Evolutionary conservation across 2,329 filamentous ascomycete genomes (phyloP), one percentile per base, ranked within the genome.

Genomic region (Colletotrichum spinosum): DNA sequence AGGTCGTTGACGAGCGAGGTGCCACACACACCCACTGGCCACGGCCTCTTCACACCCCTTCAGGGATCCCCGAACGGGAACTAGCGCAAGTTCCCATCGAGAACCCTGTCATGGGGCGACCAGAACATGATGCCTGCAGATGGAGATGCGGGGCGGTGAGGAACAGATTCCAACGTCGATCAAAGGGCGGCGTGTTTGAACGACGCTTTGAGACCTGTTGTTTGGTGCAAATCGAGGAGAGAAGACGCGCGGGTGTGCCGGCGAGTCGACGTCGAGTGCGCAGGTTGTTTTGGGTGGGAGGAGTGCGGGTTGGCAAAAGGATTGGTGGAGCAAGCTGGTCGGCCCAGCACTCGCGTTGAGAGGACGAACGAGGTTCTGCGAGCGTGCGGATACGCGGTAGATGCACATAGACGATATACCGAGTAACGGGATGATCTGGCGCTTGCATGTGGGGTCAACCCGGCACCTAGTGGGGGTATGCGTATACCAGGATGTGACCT

Each of bases 81-180:
- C 64, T 67, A 67, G 64, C 64, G 64, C 64, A 65, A 59, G 60
- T 59, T 52, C 39, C 64, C 64, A 55, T 60, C 9, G 51, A 38
- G 51, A 65, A 67, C 64, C 59, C 60, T 63, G 59, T 55, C 59
- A 48, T 55, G 54, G 63, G 50, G 49, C 48, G 41, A 48, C 58
- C 52, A 54, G 49, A 65, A 51, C 52, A 42, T 59, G 60, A 67
- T 65, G 60, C 64, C 64, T 67, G 64, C 64, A 67, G 59, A 65
- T 58, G 54, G 60, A 34, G 55, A 58, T 67, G 64, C 64, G 64
- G 64, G 64, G 64, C 49, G 55, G 38, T 54, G 50, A 63, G 55
- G 45, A 64, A 55, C 38, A 65, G 42, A 57, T 45, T 65, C 1
- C 49, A 59, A 67, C 64, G 64, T 67, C 64, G 59, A 50, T 17